Evolutionary conservation across 441 rosid genomes (phyloP).

Genomic region (Cnidoscolus chayamansa): DNA sequence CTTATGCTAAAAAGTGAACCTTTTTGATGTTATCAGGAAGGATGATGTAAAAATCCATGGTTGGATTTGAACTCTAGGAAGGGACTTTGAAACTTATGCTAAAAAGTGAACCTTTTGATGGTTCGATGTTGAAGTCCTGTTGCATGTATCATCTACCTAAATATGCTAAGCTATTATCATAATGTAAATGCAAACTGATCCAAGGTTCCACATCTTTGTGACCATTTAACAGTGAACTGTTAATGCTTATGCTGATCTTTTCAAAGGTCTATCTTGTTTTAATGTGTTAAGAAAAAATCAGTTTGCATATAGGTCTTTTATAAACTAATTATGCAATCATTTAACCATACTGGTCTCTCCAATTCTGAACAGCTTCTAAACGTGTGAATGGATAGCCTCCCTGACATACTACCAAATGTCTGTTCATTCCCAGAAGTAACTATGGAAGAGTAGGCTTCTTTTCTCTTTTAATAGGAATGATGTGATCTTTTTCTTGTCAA

Average conservation of each 20-base stretch:
- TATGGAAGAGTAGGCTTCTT: background rate
- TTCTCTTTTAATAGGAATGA: background rate
- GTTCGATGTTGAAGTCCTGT: background rate
- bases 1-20: no score
- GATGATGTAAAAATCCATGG: background rate
- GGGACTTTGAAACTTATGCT: background rate
- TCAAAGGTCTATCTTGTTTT: background rate
- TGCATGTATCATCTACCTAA: background rate
- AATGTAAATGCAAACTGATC: background rate
- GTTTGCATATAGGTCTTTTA: background rate
- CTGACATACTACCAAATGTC: background rate
- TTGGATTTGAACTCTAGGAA: background rate
- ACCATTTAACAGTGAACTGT: background rate
- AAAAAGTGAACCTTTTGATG: constrained; percentile 3
- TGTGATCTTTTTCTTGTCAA: background rate
- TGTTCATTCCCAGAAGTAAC: background rate
- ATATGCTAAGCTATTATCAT: background rate
- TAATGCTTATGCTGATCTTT: constrained; percentile 1
- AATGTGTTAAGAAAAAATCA: background rate
- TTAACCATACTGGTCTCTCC: background rate
- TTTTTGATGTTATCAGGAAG: background rate
- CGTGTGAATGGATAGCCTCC: background rate
- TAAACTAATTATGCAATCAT: background rate
- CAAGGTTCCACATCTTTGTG: background rate
- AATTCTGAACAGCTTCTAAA: background rate